Evolutionary conservation across 1,139 yeast species (phyloP).

Genomic region (Sugiyamaella pinicola): DNA sequence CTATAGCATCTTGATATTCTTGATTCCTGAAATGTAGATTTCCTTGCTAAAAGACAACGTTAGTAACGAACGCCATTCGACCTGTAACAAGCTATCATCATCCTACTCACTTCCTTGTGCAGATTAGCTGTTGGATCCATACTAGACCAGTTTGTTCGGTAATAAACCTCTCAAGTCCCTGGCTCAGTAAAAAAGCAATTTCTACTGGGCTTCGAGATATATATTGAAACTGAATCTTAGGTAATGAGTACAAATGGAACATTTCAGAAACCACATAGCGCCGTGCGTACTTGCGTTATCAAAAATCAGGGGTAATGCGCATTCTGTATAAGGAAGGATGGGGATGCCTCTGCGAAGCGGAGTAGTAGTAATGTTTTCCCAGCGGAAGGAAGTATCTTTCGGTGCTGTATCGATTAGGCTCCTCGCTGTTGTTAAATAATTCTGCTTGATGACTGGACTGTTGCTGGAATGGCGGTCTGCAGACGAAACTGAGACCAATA

Average conservation of each 20-base stretch:
- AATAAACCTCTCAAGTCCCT: too few relatives aligned
- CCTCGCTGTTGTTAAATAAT: too few relatives aligned
- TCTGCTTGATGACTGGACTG: too few relatives aligned
- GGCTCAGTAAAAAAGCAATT: neutral
- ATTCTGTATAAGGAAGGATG: too few relatives aligned
- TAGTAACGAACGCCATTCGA: neutral
- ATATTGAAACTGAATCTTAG: slow-evolving; percentile 5
- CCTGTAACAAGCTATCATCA: too few relatives aligned
- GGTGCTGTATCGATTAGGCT: too few relatives aligned
- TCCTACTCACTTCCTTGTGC: slow-evolving; percentile 23
- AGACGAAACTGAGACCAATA: too few relatives aligned
- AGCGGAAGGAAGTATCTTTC: too few relatives aligned
- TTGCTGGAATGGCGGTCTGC: too few relatives aligned
- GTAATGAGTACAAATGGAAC: slow-evolving; percentile 8
- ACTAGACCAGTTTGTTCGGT: neutral
- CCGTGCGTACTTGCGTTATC: slow-evolving; percentile 1
- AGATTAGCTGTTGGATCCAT: slow-evolving; percentile 21
- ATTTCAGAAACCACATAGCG: slow-evolving; percentile 5
- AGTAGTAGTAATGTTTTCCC: too few relatives aligned
- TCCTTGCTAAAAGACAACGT: slow-evolving; percentile 31
- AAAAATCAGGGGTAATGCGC: slow-evolving; percentile 13
- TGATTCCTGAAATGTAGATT: slow-evolving; percentile 44
- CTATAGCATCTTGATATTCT: slow-evolving; percentile 42
- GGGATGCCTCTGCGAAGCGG: too few relatives aligned
- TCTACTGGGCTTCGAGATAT: neutral